Conservation (phyloP, 208 protist genomes). For the Trypanosoma mega region DNA sequence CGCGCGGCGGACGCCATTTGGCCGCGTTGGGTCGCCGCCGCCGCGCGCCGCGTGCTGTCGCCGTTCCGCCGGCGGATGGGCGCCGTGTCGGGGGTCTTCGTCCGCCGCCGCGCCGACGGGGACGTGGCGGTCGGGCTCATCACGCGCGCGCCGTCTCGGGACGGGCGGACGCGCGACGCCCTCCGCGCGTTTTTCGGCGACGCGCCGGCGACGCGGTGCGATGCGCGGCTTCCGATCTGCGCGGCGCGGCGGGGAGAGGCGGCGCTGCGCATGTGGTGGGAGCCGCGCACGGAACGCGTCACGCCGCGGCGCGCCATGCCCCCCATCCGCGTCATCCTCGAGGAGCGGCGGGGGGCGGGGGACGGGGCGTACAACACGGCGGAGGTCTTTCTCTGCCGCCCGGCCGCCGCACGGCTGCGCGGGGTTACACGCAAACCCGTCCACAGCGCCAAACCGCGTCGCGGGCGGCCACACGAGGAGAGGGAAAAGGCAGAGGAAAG, state of each 20-base stretch:
- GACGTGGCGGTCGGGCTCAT: background rate
- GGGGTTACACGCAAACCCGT: slow-evolving; percentile 30
- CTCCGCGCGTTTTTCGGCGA: slow-evolving; percentile 28
- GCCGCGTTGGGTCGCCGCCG: slow-evolving; percentile 23
- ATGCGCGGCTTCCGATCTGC: slow-evolving; percentile 44
- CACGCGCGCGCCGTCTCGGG: background rate
- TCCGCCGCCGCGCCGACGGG: slow-evolving; percentile 21
- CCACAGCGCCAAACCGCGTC: slow-evolving; percentile 5
- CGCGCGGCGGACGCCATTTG: slow-evolving; percentile 26
- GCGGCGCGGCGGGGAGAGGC: slow-evolving; percentile 35
- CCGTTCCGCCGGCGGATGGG: background rate
- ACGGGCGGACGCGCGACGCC: slow-evolving; percentile 14
- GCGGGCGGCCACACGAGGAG: background rate
- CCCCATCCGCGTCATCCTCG: slow-evolving; percentile 44
- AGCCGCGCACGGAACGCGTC: slow-evolving; percentile 41
- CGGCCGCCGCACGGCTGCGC: slow-evolving; percentile 32
- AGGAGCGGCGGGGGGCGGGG: slow-evolving; percentile 19
- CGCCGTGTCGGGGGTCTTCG: slow-evolving; percentile 41
- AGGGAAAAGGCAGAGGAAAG: background rate
- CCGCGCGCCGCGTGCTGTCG: slow-evolving; percentile 11
- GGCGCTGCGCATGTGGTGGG: slow-evolving; percentile 60
- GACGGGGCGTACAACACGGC: slow-evolving; percentile 30
- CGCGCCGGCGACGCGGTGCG: slow-evolving; percentile 5
- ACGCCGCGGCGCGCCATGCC: slow-evolving; percentile 43
- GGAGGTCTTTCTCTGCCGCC: slow-evolving; percentile 48